Evolutionary conservation across 768 basidiomycete genomes (phyloP).

Genomic region (Favolaschia claudopus): DNA sequence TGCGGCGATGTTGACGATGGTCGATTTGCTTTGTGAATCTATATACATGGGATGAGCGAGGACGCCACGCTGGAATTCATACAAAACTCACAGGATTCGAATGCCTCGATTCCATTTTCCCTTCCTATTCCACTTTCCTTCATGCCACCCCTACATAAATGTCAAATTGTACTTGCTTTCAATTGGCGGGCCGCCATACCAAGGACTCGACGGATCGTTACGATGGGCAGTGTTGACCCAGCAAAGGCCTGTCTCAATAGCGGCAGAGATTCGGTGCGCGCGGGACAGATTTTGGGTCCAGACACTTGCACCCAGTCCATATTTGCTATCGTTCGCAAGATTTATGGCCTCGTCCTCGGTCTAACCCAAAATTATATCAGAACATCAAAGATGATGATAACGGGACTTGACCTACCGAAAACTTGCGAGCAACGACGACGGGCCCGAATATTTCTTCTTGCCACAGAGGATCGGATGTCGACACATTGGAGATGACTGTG

Average conservation of each 20-base stretch:
- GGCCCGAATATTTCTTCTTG: slow-evolving; percentile 88
- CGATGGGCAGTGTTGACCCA: slow-evolving; percentile 93
- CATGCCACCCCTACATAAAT: slow-evolving; percentile 78
- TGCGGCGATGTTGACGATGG: slow-evolving; percentile 75
- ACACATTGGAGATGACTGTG: slow-evolving; percentile 72
- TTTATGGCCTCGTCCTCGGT: slow-evolving; percentile 68
- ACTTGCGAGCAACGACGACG: slow-evolving; percentile 70
- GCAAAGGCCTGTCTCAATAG: slow-evolving; percentile 77
- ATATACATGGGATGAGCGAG: neutral
- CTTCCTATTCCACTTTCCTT: slow-evolving; percentile 89
- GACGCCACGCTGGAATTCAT: neutral
- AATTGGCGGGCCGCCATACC: slow-evolving; percentile 49
- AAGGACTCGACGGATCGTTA: slow-evolving; percentile 89
- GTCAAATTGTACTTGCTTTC: neutral
- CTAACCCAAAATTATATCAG: slow-evolving; percentile 38
- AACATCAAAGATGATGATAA: neutral
- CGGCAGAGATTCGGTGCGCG: slow-evolving; percentile 76
- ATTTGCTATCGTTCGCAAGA: slow-evolving; percentile 79
- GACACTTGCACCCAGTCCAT: slow-evolving; percentile 82
- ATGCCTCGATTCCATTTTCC: slow-evolving; percentile 86
- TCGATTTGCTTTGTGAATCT: slow-evolving; percentile 90
- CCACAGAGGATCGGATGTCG: slow-evolving; percentile 71
- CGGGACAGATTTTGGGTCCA: slow-evolving; percentile 81
- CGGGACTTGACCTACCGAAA: slow-evolving; percentile 44
- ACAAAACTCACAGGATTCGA: slow-evolving; percentile 70